A percentile compares a stretch with the other conserved stretches of the same genome.
Evolutionary conservation across 352 stramenopile genomes (phyloP).

Genomic region (Globisporangium heterothallicum): DNA sequence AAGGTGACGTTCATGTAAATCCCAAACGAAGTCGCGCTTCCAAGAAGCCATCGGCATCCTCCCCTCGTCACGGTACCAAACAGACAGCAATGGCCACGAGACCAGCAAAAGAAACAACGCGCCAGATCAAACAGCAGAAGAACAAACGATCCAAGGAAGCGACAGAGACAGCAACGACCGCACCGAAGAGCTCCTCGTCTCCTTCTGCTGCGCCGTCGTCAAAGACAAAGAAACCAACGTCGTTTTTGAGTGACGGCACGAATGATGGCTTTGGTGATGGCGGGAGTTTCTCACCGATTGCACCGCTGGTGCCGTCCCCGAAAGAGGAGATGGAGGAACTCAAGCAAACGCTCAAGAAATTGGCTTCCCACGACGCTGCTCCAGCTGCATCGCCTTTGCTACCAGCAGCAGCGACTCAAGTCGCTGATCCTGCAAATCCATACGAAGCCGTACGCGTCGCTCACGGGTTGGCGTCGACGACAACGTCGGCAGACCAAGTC

Average conservation of each 20-base stretch:
- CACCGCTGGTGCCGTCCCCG: conserved; percentile 25
- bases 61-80: too few species aligned
- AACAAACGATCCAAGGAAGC: not conserved
- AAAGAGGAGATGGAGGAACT: conserved; percentile 63
- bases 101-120: too few species aligned
- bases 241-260: conserved; percentile 7
- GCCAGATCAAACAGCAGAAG: too few species aligned
- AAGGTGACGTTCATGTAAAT: too few species aligned
- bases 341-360: conserved; percentile 63
- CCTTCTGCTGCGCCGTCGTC: not conserved
- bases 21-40: too few species aligned
- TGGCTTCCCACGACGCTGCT: conserved; percentile 35
- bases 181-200: not conserved
- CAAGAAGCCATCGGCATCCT: not conserved
- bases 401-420: conserved; percentile 5
- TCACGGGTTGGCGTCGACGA: conserved; percentile 11
- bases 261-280: conserved; percentile 10
- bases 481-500: conserved; percentile 16
- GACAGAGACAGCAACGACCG: not conserved
- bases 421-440: conserved; percentile 4
- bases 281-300: not conserved
- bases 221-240: conserved; percentile 2
- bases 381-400: not conserved
- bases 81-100: too few species aligned
- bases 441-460: conserved; percentile 26